Evolutionary conservation across 2,329 filamentous ascomycete species (phyloP), one percentile per base, ranked within the genome.

Genomic region (Colletotrichum sojae): DNA sequence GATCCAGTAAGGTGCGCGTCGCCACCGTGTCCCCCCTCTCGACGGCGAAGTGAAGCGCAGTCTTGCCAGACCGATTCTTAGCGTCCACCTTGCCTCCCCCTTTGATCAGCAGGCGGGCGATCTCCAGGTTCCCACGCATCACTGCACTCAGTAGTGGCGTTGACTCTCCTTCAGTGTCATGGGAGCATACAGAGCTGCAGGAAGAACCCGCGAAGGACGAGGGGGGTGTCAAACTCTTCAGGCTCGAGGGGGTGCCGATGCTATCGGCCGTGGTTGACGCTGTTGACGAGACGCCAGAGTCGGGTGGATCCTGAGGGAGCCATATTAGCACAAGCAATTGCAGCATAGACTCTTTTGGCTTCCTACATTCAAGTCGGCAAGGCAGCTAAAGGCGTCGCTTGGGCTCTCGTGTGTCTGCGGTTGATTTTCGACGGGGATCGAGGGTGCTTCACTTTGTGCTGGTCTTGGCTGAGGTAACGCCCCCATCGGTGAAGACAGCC

Each of bases 71-170:
- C 18, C 25, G 22, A 10, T 48, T 63, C 40, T 55, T 63, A 2
- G 36, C 25, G 9, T 63, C 60, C 8, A 63, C 51, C 2, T 55
- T 63, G 6, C 60, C 60, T 22, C 60, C 60, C 3, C 51, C 43
- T 18, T 63, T 63, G 49, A 63, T 55, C 1, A 63, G 60, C 1
- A 63, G 22, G 4, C 60, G 25, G 1, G 60, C 60, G 27, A 63
- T 63, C 18, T 63, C 60, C 9, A 63, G 12, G 5, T 63, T 63
- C 2, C 60, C 51, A 16, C 51, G 60, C 51, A 48, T 55, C n/a
- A 63, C 60, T 9, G 60, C 60, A 16, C 49, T 63, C 3, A 63
- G 51, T n/a, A 63, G n/a, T 12, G 60, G 60, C 3, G 60, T 63
- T n/a, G 4, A 63, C 9, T 63, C 49, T 15, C 12, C n/a, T 48